phyloP scores from a whole-genome alignment of 1,284 basidiomycete species.

The Ceratobasidium sp. region DNA sequence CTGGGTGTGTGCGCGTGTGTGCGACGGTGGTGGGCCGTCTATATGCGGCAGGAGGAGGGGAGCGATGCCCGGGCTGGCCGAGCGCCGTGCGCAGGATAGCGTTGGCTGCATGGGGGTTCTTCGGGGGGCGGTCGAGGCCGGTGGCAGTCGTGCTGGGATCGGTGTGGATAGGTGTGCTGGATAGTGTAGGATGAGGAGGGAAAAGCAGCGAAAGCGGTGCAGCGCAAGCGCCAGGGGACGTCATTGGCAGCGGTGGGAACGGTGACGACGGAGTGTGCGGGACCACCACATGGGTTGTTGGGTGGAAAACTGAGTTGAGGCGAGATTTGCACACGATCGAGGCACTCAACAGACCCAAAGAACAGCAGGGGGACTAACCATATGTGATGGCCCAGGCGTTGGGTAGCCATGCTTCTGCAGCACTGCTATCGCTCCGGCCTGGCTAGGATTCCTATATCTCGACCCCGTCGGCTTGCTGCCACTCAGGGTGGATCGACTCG shows the following conservation, averaged over 20 bases:
- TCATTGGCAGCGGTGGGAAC: constrained; percentile 35
- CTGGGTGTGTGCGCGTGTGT: not conserved
- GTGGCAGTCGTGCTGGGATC: too few species aligned
- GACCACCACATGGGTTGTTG: constrained; percentile 20
- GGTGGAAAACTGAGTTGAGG: constrained; percentile 45
- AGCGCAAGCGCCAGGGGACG: constrained; percentile 29
- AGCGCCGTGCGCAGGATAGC: constrained; percentile 9
- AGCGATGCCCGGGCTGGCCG: constrained; percentile 10
- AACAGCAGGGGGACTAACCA: constrained; percentile 33
- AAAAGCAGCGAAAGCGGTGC: constrained; percentile 18
- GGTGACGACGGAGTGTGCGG: constrained; percentile 22
- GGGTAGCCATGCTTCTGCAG: constrained; percentile 42
- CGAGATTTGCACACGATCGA: constrained; percentile 47
- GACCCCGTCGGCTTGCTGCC: constrained; percentile 33
- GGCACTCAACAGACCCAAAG: constrained; percentile 46
- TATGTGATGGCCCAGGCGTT: constrained; percentile 18
- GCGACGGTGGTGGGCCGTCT: not conserved
- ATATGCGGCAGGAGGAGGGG: not conserved
- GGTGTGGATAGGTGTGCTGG: too few species aligned
- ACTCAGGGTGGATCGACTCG: constrained; percentile 33
- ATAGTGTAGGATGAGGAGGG: too few species aligned
- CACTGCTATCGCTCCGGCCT: constrained; percentile 29
- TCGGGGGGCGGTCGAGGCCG: constrained; percentile 20
- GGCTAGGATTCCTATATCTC: constrained; percentile 38
- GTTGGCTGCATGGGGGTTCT: constrained; percentile 35